Evolutionary conservation across 2,329 filamentous ascomycete species (phyloP), one percentile per base, ranked within the genome.

Genomic region (Lachnum nothofagi): DNA sequence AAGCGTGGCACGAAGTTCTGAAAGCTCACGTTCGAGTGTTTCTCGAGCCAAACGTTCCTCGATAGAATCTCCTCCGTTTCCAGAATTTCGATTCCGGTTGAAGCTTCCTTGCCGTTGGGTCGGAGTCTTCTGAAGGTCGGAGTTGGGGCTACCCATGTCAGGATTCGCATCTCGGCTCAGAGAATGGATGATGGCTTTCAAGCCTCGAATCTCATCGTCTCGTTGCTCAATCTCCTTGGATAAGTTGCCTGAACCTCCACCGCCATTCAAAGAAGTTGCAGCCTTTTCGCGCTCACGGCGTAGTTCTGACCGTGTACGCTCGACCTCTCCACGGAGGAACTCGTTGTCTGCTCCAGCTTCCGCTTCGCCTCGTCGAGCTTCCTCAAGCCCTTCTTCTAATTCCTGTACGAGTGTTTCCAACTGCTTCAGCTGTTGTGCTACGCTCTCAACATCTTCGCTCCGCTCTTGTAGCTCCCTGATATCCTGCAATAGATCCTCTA

Each of bases 151-250:
- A 27, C 34, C 53, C 6, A 51, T 53, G 43, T 67, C 64, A 35
- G 63, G 62, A n/a, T 63, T 57, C 9, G 83, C 79, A 58, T 88
- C 88, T 53, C 89, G 79, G 66, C 90, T 95, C 31, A 98, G 76
- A 16, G 89, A 95, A 69, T 97, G 91, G 52, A 98, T 97, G 64
- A 98, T 97, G 37, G 93, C 91, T 69, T 97, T 98, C 56, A 98
- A 78, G 40, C 93, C 93, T 54, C 91, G 81, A 63, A 98, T 97
- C 72, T 98, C 93, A 61, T 98, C 93, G 62, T 98, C 91, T 65
- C 94, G 93, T 64, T 95, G 87, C 65, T 94, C 90, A 24, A 97
- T 70, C 55, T 95, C 90, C 67, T 88, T 88, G 37, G 79, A 77
- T 40, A 73, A 67, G 20, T 74, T 70, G 8, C 72, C 67, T 1